Base-by-base conservation (phyloP, 176 grass and related monocot species). In the Neostapfia colusana region DNA sequence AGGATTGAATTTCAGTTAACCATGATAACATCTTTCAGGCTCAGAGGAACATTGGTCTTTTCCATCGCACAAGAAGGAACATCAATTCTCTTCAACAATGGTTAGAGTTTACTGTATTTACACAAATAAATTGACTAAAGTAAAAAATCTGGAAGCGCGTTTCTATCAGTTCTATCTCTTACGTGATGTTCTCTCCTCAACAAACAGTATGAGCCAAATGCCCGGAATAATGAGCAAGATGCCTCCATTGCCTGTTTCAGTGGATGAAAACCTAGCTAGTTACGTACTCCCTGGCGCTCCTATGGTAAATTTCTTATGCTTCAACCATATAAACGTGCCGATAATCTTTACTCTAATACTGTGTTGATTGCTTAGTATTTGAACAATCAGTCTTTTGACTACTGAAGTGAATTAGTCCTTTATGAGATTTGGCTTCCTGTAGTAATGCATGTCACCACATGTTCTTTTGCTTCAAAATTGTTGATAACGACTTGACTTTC, bases 141-240 rank as follows among this genome's bases (percentile, higher is more conserved):
- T 31, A 31, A 15, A n/a, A 65, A 27, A 0, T 15, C 12, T 23
- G n/a, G 15, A 78, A 13, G 27, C 26, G 5, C 67, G 16, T 31
- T 34, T 83, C 8, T 82, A 56, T 3, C 21, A 7, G 57, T 71
- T 46, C 24, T 63, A 40, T 75, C 31, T 31, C 31, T 31, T 31
- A 31, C 3, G 31, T 62, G 59, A 74, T 70, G 24, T 66, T 70
- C 1, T 61, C 26, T 61, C 51, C 36, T 78, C 56, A 41, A 49
- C 85, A 23, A 81, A 84, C 83, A 99, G 96, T 74, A 99, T 95
- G 87, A 95, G 37, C 72, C 89, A 86, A 82, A 90, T 89, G 76
- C 92, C 92, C 74, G 89, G 89, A 82, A 94, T 88, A 80, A 95
- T 95, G 92, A 89, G 85, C 75, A 88, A 77, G 69, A 99, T 99